Evolutionary conservation across 371 early-diverging fungal genomes (phyloP).

Genomic region (Mortierella polycephala): DNA sequence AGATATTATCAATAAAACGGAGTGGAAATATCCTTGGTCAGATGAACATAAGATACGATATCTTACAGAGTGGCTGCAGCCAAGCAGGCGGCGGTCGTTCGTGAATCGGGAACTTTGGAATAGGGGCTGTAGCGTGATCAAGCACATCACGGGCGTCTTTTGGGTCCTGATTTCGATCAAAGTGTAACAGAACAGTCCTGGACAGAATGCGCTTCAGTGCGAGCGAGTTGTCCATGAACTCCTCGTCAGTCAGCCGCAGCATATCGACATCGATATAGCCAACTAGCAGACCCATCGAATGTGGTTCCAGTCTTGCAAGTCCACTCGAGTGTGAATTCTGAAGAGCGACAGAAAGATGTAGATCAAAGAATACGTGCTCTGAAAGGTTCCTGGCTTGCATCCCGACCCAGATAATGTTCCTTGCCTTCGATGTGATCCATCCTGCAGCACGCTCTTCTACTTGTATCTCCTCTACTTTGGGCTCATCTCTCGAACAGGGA

Average conservation of each 20-base stretch:
- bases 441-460: conserved; percentile 17
- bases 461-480: not conserved
- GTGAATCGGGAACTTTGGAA: conserved; percentile 1
- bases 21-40: not conserved
- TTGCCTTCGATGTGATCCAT: conserved; percentile 3
- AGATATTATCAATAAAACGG: not conserved
- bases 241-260: conserved; percentile 1
- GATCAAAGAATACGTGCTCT: conserved; percentile 3
- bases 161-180: not conserved
- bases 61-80: conserved; percentile 6
- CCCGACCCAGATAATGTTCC: conserved; percentile 11
- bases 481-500: not conserved
- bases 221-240: conserved; percentile 9
- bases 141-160: not conserved
- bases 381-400: conserved; percentile 12
- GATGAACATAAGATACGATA: too few relatives aligned
- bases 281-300: conserved; percentile 1
- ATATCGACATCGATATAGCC: not conserved
- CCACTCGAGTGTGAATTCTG: not conserved
- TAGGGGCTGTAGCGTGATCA: not conserved
- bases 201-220: conserved; percentile 5
- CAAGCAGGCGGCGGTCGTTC: not conserved
- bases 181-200: conserved; percentile 1
- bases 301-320: conserved; percentile 2
- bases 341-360: conserved; percentile 11